A percentile compares a stretch with the other conserved stretches of the same genome.
Evolutionary conservation across 2,329 filamentous ascomycete species (phyloP).

Genomic region (Gaeumannomyces sp.): DNA sequence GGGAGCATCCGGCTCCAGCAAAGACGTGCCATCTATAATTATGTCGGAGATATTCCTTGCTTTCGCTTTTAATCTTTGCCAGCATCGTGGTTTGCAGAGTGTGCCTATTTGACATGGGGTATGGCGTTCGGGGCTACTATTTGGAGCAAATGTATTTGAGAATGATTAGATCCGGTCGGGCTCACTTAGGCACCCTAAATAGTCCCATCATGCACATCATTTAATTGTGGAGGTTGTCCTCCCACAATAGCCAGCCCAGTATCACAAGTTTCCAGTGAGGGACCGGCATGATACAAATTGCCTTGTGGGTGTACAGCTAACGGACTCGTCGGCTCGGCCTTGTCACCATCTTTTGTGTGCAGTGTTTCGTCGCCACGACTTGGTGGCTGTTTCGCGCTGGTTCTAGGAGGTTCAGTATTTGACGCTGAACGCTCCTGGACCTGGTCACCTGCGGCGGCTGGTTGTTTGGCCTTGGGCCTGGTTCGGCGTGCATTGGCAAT

Average conservation of each 20-base stretch:
- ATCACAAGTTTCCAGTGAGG: not conserved
- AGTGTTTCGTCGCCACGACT: not conserved
- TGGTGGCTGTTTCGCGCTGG: not conserved
- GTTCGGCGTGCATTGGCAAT: slow-evolving; percentile 68
- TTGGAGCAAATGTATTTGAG: not conserved
- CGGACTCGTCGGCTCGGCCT: slow-evolving; percentile 1
- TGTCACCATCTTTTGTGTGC: not conserved
- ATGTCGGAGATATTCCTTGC: not conserved
- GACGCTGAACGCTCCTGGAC: not conserved
- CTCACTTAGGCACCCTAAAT: not conserved
- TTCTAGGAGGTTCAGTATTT: not conserved
- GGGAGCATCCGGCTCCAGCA: not conserved
- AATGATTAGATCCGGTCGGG: not conserved
- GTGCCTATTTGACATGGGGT: not conserved
- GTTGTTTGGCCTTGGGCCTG: slow-evolving; percentile 33
- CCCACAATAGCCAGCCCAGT: not conserved
- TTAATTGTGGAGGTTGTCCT: not conserved
- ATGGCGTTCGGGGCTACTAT: not conserved
- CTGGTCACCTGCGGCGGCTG: too few relatives aligned
- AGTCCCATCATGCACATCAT: not conserved
- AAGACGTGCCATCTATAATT: not conserved
- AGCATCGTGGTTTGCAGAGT: not conserved
- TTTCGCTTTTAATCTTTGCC: not conserved
- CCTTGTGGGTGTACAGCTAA: not conserved
- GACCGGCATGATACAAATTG: not conserved